Percentiles rank a stretch among this genome's conserved stretches.
Conservation (phyloP, 1,284 basidiomycete species). For the Naganishia liquefaciens region DNA sequence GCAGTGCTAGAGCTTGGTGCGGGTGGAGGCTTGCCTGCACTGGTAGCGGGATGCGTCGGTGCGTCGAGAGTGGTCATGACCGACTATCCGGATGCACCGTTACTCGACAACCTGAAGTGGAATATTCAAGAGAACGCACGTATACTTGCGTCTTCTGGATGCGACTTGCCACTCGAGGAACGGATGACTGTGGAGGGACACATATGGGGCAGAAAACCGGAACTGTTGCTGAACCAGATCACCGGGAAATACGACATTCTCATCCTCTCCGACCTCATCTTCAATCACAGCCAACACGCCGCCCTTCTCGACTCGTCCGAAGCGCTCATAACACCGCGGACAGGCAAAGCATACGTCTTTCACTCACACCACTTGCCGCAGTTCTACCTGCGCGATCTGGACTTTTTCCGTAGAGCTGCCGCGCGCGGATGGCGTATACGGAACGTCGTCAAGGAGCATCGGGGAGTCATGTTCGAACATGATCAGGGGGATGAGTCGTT, state of each 20-base stretch:
- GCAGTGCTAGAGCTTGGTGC: slow-evolving; percentile 87
- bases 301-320: slow-evolving; percentile 33
- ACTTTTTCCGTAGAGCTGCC: slow-evolving; percentile 73
- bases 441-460: slow-evolving; percentile 68
- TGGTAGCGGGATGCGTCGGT: slow-evolving; percentile 70
- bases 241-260: slow-evolving; percentile 67
- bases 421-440: slow-evolving; percentile 72
- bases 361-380: slow-evolving; percentile 89
- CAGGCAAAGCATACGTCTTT: slow-evolving; percentile 71
- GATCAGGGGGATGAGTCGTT: slow-evolving; percentile 70
- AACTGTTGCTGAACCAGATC: slow-evolving; percentile 59
- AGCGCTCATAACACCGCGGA: slow-evolving; percentile 36
- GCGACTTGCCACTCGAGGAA: neutral
- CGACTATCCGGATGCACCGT: slow-evolving; percentile 81
- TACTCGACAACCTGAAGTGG: slow-evolving; percentile 74
- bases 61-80: slow-evolving; percentile 68
- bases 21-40: slow-evolving; percentile 81
- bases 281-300: slow-evolving; percentile 52
- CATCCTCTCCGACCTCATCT: slow-evolving; percentile 79
- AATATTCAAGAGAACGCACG: slow-evolving; percentile 67
- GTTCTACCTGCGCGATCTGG: slow-evolving; percentile 78
- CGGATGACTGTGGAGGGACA: slow-evolving; percentile 64
- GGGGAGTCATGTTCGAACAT: slow-evolving; percentile 80
- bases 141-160: neutral
- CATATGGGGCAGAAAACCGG: slow-evolving; percentile 77